phyloP scores from a whole-genome alignment of 306 rosid species.

The Inga laurina region DNA sequence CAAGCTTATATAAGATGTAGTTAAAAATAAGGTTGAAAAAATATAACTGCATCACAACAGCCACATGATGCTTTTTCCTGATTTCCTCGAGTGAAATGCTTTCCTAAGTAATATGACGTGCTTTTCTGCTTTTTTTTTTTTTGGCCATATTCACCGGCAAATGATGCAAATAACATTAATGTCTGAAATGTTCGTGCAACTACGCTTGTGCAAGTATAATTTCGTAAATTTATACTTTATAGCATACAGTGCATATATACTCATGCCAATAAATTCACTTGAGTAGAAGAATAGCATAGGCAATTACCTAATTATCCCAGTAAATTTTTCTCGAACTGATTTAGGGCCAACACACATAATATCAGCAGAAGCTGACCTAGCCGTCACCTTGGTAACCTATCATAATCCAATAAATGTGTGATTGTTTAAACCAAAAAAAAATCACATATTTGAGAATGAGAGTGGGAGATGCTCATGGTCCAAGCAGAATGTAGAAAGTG shows the following conservation, averaged over 20 bases:
- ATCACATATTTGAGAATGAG: not conserved
- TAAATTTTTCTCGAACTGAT: slow-evolving; percentile 77
- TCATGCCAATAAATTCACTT: not conserved
- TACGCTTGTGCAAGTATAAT: not conserved
- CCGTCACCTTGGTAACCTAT: slow-evolving; percentile 84
- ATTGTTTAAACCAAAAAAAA: not conserved
- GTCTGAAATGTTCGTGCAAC: not conserved
- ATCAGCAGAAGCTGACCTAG: slow-evolving; percentile 73
- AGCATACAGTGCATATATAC: not conserved
- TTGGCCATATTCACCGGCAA: not conserved
- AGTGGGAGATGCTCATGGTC: not conserved
- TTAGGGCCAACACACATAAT: slow-evolving; percentile 88
- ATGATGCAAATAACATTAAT: not conserved
- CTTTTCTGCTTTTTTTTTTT: not conserved
- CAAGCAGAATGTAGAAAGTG: not conserved
- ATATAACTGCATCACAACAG: not conserved
- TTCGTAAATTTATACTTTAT: not conserved
- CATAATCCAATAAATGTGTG: not conserved
- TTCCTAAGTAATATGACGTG: not conserved
- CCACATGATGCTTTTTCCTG: not conserved
- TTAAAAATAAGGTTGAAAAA: not conserved
- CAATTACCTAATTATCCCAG: slow-evolving; percentile 72
- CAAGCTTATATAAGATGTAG: not conserved
- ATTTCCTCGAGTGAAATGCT: not conserved
- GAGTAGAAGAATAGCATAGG: not conserved